Percentiles rank a stretch among this genome's conserved stretches.
These are phyloP conservation scores for Beauveria brongniartii DNA, from an alignment of 2,329 filamentous ascomycete genomes.

Conservation along the genomic window DNA sequence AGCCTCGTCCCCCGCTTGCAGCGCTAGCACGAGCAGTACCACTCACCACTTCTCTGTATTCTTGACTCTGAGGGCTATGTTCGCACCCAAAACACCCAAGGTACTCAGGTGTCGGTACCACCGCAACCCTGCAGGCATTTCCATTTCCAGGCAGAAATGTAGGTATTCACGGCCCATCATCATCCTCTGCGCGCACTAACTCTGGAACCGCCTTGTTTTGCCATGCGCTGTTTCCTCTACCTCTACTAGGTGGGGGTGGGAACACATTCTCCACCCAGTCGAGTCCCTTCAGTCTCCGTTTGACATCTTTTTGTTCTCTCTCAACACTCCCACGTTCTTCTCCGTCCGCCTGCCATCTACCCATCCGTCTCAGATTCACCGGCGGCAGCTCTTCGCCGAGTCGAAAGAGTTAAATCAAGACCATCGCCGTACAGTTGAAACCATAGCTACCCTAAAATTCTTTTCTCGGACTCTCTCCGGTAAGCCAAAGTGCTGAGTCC, in stretches of 20 bases:
- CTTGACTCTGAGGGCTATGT: too few relatives aligned
- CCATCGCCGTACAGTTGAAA: not conserved
- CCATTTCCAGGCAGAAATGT: too few relatives aligned
- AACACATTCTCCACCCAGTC: not conserved
- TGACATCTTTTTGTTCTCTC: not conserved
- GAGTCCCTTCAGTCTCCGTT: not conserved
- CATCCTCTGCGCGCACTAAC: not conserved
- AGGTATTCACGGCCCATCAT: not conserved
- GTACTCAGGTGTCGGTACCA: too few relatives aligned
- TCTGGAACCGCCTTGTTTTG: not conserved
- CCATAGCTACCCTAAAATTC: too few relatives aligned
- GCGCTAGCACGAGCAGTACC: not conserved
- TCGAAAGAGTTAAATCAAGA: not conserved
- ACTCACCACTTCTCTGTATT: too few relatives aligned
- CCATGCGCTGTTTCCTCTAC: not conserved
- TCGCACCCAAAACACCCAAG: too few relatives aligned
- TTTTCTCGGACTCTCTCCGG: not conserved
- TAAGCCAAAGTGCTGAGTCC: not conserved
- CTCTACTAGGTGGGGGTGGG: not conserved
- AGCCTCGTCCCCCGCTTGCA: conserved; percentile 1
- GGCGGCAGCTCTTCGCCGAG: not conserved
- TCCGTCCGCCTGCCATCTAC: not conserved
- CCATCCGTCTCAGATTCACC: not conserved
- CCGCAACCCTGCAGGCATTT: too few relatives aligned
- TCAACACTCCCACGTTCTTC: too few relatives aligned